Base-by-base conservation (phyloP, 2,329 filamentous ascomycete species). In the Sporothrix inflata region DNA sequence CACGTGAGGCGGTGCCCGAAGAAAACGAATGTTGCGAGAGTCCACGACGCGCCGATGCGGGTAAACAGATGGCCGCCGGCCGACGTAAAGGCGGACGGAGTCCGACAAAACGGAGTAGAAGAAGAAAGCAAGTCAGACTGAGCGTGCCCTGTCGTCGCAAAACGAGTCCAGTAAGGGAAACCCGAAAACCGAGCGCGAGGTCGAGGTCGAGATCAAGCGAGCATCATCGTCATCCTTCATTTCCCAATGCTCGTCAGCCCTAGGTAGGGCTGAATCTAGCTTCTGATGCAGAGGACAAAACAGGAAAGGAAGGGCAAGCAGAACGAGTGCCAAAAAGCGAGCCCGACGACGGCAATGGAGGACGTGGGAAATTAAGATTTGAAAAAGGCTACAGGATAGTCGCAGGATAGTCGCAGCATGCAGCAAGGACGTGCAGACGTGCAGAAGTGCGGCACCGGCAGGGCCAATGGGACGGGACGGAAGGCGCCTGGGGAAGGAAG, bases 191-290 rank as follows among this genome's bases (percentile, higher is more conserved):
- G 24, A 30, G 1, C 9, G 21, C 51, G 51, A 55, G 11, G 24
- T 30, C 27, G 61, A 27, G 7, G n/a, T 19, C 61, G 11, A 47
- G 21, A 30, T 19, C 40, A 65, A 65, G 5, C 24, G 24, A n/a
- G 27, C 51, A 45, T 73, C 38, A 53, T 19, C 60, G 57, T 45
- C 49, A 21, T 63, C 24, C 42, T n/a, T 51, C 67, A 40, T 60
- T 19, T 69, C 67, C 51, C 40, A 27, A 45, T 8, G 57, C 57
- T 27, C 30, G 49, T 67, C 70, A 71, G 70, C 69, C 70, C 70
- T 71, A 69, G 14, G 38, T 68, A 73, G 67, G 71, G 71, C 71
- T 73, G 68, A 73, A 67, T 60, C 45, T 63, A 53, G 34, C 63
- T 63, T 69, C 63, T 68, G 38, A 38, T 49, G 27, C 19, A 51